Evolutionary conservation across 768 basidiomycete species (phyloP).

Genomic region (Suillus sp.): DNA sequence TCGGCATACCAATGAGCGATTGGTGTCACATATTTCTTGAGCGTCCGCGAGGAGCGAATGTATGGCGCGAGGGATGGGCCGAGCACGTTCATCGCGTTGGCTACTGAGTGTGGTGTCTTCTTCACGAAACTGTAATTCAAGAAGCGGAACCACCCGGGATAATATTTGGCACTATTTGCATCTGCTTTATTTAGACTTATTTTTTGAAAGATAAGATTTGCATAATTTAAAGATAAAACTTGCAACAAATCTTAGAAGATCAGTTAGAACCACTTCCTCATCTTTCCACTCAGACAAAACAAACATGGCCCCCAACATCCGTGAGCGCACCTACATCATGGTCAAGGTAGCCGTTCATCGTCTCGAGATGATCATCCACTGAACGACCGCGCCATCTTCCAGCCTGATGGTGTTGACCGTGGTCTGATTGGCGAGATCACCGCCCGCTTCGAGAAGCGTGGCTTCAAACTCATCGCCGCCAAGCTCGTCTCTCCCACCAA

Average conservation of each 20-base stretch:
- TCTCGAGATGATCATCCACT: not conserved
- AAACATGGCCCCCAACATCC: conserved; percentile 47
- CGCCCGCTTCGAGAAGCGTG: conserved; percentile 94
- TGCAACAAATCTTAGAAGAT: conserved; percentile 25
- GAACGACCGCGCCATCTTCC: conserved; percentile 12
- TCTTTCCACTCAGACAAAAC: conserved; percentile 35
- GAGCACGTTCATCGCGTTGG: conserved; percentile 50
- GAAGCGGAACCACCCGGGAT: conserved; percentile 29
- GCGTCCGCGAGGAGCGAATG: conserved; percentile 66
- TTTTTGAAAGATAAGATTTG: conserved; percentile 35
- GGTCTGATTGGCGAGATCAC: conserved; percentile 95
- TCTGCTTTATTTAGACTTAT: conserved; percentile 22
- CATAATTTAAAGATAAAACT: conserved; percentile 33
- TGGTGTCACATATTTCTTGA: conserved; percentile 72
- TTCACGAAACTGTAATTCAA: conserved; percentile 18
- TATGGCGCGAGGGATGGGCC: conserved; percentile 77
- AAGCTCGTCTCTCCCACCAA: conserved; percentile 83
- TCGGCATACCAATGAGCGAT: conserved; percentile 83
- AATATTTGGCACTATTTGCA: conserved; percentile 48
- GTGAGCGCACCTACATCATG: conserved; percentile 99
- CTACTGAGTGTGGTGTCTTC: conserved; percentile 32
- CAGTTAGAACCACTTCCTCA: conserved; percentile 14
- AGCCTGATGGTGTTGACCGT: conserved; percentile 99
- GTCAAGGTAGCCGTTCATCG: conserved; percentile 70
- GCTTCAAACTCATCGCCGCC: conserved; percentile 95